phyloP scores from a whole-genome alignment of 768 basidiomycete genomes.

The Kondoa malvinella region DNA sequence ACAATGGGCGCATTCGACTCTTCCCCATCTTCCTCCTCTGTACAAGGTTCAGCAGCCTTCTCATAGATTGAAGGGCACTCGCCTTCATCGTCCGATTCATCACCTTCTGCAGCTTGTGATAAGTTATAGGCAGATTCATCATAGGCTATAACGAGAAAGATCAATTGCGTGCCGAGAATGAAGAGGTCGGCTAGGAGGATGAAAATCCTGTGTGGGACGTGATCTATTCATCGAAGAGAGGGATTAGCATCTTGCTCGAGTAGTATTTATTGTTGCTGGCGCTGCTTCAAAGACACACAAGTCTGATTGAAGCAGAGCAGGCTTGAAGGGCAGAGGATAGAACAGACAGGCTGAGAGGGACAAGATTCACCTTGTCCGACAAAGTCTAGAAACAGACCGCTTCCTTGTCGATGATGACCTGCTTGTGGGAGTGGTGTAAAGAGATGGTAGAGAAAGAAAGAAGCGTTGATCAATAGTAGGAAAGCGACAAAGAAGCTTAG shows the following conservation, averaged over 20 bases:
- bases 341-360: neutral
- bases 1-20: neutral
- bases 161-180: neutral
- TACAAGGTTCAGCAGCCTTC: too few relatives aligned
- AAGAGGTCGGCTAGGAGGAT: neutral
- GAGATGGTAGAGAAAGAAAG: neutral
- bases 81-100: neutral
- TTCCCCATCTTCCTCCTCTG: neutral
- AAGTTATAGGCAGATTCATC: neutral
- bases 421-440: neutral
- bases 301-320: neutral
- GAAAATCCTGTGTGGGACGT: neutral
- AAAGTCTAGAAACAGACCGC: neutral
- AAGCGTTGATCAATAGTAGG: neutral
- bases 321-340: too few relatives aligned
- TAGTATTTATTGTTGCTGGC: neutral
- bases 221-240: neutral
- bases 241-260: neutral
- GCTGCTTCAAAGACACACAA: too few relatives aligned
- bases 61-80: too few relatives aligned
- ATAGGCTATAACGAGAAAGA: neutral
- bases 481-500: conserved; percentile 7
- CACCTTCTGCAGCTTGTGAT: neutral
- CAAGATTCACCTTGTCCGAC: neutral
- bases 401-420: neutral